Evolutionary conservation across 2,329 filamentous ascomycete species (phyloP).

Genomic region (Exophiala bonariae): DNA sequence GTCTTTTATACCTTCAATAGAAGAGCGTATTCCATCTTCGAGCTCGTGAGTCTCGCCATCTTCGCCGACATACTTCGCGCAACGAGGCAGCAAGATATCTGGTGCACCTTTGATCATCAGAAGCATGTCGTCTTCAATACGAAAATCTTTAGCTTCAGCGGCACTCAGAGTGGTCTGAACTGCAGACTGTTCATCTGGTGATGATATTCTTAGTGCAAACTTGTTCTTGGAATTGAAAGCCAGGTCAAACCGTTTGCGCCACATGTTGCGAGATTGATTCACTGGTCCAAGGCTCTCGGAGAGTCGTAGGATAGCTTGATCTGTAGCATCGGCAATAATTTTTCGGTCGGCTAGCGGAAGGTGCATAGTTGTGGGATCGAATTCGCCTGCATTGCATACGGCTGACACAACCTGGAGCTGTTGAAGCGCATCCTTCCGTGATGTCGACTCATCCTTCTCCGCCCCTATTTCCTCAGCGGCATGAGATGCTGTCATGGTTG

Average conservation of each 20-base stretch:
- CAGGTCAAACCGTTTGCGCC: conserved; percentile 67
- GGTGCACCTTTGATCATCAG: conserved; percentile 79
- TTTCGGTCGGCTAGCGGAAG: conserved; percentile 61
- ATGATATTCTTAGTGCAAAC: conserved; percentile 70
- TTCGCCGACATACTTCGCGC: conserved; percentile 56
- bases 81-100: conserved; percentile 68
- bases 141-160: conserved; percentile 29
- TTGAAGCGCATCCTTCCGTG: conserved; percentile 44
- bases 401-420: conserved; percentile 64
- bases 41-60: conserved; percentile 57
- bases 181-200: conserved; percentile 28
- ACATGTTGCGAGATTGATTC: conserved; percentile 59
- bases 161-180: conserved; percentile 30
- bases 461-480: conserved; percentile 47
- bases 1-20: conserved; percentile 63
- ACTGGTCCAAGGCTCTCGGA: conserved; percentile 65
- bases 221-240: conserved; percentile 84
- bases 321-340: conserved; percentile 74
- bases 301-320: conserved; percentile 72
- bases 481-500: conserved; percentile 52
- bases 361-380: conserved; percentile 65
- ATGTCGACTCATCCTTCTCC: conserved; percentile 26
- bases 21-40: conserved; percentile 43
- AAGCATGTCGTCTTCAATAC: conserved; percentile 38
- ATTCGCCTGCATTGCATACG: conserved; percentile 74